Conservation (phyloP, 2,329 filamentous ascomycete species). For the Didymella keratinophila region DNA sequence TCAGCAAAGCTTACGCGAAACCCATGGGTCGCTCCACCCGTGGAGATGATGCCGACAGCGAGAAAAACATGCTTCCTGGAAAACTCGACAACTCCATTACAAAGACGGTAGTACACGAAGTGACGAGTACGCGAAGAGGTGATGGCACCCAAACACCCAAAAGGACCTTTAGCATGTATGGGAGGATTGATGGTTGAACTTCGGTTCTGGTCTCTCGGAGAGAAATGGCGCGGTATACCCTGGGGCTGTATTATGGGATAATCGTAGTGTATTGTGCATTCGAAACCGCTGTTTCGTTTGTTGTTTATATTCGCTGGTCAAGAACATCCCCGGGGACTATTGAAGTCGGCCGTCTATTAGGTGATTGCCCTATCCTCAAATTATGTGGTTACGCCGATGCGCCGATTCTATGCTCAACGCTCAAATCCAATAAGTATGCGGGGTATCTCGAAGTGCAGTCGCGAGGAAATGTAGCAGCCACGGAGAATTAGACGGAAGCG, state of each 20-base stretch:
- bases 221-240: neutral
- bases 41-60: slow-evolving; percentile 32
- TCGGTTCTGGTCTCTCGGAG: neutral
- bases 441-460: slow-evolving; percentile 15
- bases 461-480: neutral
- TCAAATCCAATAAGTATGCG: neutral
- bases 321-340: neutral
- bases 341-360: neutral
- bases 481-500: neutral
- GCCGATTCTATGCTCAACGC: slow-evolving; percentile 8
- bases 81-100: slow-evolving; percentile 23
- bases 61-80: slow-evolving; percentile 30
- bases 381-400: neutral
- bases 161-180: slow-evolving; percentile 10
- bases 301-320: neutral
- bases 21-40: slow-evolving; percentile 18
- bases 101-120: slow-evolving; percentile 34
- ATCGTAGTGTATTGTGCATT: neutral
- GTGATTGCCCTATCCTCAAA: neutral
- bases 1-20: slow-evolving; percentile 23
- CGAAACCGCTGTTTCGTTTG: neutral
- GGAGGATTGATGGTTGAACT: slow-evolving; percentile 12
- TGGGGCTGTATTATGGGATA: neutral
- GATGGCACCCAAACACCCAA: slow-evolving; percentile 4
- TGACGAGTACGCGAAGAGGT: slow-evolving; percentile 24